A percentile compares a stretch with the other conserved stretches of the same genome.
phyloP scores from a whole-genome alignment of 371 early-diverging fungal genomes.

The Cokeromyces recurvatus region DNA sequence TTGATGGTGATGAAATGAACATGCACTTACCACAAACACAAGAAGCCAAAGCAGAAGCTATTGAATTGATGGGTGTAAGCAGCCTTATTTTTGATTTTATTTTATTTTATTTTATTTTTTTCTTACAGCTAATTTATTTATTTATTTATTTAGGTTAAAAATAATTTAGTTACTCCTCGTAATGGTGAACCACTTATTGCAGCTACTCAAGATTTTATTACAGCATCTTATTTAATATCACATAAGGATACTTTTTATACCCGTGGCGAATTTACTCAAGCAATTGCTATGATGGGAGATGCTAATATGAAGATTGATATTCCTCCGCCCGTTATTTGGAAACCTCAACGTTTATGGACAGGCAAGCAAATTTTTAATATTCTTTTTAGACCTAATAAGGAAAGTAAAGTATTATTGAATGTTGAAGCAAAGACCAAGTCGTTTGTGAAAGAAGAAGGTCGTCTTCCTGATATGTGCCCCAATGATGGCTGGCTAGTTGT shows the following conservation, averaged over 20 bases:
- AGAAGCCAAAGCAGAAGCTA: conserved; percentile 98
- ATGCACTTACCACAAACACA: conserved; percentile 99
- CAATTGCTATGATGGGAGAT: conserved; percentile 83
- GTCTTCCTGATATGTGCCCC: conserved; percentile 76
- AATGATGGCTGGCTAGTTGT: conserved; percentile 87
- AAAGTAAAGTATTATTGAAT: conserved; percentile 70
- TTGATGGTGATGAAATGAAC: conserved; percentile 99
- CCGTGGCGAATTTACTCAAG: conserved; percentile 90
- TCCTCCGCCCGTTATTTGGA: conserved; percentile 92
- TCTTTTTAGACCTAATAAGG: conserved; percentile 81
- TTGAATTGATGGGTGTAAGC: conserved; percentile 93
- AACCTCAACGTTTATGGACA: conserved; percentile 65
- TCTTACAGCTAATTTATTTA: too few species aligned
- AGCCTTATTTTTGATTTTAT: too few species aligned
- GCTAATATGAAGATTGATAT: conserved; percentile 77
- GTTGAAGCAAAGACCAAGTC: conserved; percentile 86
- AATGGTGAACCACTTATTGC: conserved; percentile 96
- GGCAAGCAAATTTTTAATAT: conserved; percentile 76
- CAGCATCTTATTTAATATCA: conserved; percentile 92
- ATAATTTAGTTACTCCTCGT: conserved; percentile 97
- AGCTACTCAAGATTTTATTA: conserved; percentile 99
- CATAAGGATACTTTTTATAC: conserved; percentile 93
- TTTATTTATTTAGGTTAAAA: conserved; percentile 57
- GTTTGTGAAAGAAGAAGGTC: conserved; percentile 57
- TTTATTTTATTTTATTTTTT: too few species aligned